These are phyloP conservation scores for Saturnispora quitensis DNA, from an alignment of 805 yeast species.

Conservation along the genomic window DNA sequence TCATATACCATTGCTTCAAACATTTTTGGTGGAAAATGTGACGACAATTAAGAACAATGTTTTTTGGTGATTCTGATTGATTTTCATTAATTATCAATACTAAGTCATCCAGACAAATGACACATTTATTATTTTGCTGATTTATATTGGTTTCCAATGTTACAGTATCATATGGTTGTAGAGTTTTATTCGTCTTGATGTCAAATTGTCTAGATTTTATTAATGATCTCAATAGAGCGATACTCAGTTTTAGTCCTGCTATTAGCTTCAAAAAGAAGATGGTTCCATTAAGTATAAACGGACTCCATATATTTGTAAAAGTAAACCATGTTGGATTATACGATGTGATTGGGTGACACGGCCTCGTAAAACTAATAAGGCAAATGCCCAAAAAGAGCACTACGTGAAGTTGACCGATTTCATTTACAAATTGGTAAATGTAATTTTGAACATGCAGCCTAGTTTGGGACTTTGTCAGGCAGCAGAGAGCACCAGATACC, in stretches of 20 bases:
- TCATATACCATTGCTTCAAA: slow-evolving; percentile 15
- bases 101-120: slow-evolving; percentile 15
- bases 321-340: slow-evolving; percentile 4
- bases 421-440: slow-evolving; percentile 8
- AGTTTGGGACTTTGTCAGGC: slow-evolving; percentile 11
- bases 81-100: neutral
- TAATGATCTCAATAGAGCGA: slow-evolving; percentile 11
- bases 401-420: slow-evolving; percentile 8
- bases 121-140: slow-evolving; percentile 12
- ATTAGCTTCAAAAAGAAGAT: slow-evolving; percentile 13
- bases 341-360: slow-evolving; percentile 5
- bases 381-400: slow-evolving; percentile 8
- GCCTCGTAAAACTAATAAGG: slow-evolving; percentile 7
- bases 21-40: slow-evolving; percentile 16
- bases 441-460: slow-evolving; percentile 10
- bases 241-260: slow-evolving; percentile 11
- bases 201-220: slow-evolving; percentile 15
- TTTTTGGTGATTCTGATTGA: neutral
- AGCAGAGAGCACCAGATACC: slow-evolving; percentile 14
- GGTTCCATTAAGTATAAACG: slow-evolving; percentile 11
- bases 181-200: slow-evolving; percentile 5
- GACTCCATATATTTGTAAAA: slow-evolving; percentile 11
- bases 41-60: slow-evolving; percentile 11
- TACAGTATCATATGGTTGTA: neutral
- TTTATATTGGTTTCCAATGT: neutral